Evolutionary conservation across 2,329 filamentous ascomycete species (phyloP).

Genomic region (Trichoderma sp.): DNA sequence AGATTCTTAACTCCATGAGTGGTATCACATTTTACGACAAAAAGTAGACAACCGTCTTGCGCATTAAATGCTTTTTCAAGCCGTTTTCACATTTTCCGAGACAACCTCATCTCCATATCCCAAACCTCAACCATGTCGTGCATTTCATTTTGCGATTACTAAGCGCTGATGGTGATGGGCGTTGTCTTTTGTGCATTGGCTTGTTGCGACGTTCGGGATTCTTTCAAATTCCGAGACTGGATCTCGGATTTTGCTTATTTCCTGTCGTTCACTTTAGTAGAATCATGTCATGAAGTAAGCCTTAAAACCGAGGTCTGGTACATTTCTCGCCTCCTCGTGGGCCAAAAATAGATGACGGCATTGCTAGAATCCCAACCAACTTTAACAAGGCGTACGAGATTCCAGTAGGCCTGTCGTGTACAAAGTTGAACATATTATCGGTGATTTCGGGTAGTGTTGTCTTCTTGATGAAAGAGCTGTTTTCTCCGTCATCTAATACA

Average conservation of each 20-base stretch:
- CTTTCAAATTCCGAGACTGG: background rate
- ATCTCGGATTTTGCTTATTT: background rate
- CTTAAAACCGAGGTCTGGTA: background rate
- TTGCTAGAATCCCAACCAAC: background rate
- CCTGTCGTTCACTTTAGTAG: background rate
- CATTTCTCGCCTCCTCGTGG: background rate
- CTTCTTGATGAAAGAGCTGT: accelerated
- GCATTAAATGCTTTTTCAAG: background rate
- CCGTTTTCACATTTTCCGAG: background rate
- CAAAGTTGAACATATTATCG: background rate
- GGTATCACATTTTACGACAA: accelerated
- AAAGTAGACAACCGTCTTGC: background rate
- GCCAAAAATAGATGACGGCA: background rate
- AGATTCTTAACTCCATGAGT: background rate
- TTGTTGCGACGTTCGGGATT: background rate
- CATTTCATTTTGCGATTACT: background rate
- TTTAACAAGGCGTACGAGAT: background rate
- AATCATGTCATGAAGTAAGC: background rate
- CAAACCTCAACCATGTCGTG: background rate
- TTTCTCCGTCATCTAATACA: background rate
- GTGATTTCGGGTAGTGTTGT: background rate
- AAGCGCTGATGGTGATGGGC: background rate
- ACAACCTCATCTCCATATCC: background rate
- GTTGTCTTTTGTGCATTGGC: background rate
- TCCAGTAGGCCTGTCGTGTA: background rate